Percentiles rank a stretch among this genome's conserved stretches.
phyloP scores from a whole-genome alignment of 805 yeast genomes.

The Candida easanensis region DNA sequence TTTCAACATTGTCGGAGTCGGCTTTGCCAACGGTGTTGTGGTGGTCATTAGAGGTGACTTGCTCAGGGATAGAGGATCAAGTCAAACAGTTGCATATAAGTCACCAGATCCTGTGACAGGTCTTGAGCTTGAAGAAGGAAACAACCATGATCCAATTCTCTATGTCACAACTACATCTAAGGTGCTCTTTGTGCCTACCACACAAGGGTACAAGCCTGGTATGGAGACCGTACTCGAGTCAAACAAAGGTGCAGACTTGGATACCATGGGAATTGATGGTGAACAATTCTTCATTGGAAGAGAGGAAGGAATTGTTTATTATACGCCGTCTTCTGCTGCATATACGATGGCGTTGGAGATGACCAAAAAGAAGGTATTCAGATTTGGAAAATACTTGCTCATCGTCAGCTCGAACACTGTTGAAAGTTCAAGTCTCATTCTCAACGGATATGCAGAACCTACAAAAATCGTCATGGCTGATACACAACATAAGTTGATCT shows the following conservation, averaged over 20 bases:
- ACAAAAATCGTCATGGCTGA: constrained; percentile 69
- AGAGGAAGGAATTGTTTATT: constrained; percentile 60
- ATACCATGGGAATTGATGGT: constrained; percentile 38
- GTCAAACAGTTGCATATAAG: constrained; percentile 78
- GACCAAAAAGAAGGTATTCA: constrained; percentile 49
- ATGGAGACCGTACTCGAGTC: constrained; percentile 48
- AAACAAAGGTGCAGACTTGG: constrained; percentile 43
- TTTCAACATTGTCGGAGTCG: constrained; percentile 66
- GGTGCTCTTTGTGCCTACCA: constrained; percentile 68
- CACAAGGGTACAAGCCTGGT: constrained; percentile 73
- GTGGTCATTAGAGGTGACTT: constrained; percentile 84
- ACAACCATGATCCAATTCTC: constrained; percentile 45
- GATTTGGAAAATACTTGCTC: constrained; percentile 55
- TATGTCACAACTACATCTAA: constrained; percentile 75
- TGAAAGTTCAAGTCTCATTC: constrained; percentile 31
- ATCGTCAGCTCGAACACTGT: constrained; percentile 50
- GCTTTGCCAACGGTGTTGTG: constrained; percentile 82
- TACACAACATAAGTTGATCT: constrained; percentile 61
- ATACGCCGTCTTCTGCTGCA: constrained; percentile 51
- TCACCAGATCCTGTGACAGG: constrained; percentile 78
- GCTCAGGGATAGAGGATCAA: constrained; percentile 82
- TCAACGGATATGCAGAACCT: constrained; percentile 36
- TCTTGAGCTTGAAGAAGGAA: constrained; percentile 48
- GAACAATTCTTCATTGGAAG: constrained; percentile 63
- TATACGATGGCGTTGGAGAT: constrained; percentile 55